A percentile compares a stretch with the other conserved stretches of the same genome.
Conservation (phyloP, 2,329 filamentous ascomycete species). For the Onygena corvina region DNA sequence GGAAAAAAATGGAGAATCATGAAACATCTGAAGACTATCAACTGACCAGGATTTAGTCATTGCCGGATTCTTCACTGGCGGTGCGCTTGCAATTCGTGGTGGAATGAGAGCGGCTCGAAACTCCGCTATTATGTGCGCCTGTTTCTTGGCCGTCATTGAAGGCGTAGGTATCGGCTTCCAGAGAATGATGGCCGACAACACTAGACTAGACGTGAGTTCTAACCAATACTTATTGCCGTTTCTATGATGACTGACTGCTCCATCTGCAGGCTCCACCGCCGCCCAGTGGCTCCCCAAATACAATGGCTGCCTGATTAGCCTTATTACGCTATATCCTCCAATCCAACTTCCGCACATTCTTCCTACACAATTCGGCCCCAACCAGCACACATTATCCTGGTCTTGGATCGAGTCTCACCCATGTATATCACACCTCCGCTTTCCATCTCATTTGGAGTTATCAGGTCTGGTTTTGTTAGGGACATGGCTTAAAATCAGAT, state of each 20-base stretch:
- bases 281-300: background rate
- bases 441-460: slow-evolving; percentile 6
- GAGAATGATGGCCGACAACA: slow-evolving; percentile 84
- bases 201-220: slow-evolving; percentile 57
- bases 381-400: background rate
- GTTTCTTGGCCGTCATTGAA: slow-evolving; percentile 90
- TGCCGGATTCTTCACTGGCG: slow-evolving; percentile 92
- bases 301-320: slow-evolving; percentile 5
- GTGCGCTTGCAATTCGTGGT: slow-evolving; percentile 79
- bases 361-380: background rate
- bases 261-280: background rate
- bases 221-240: background rate
- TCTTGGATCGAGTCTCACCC: background rate
- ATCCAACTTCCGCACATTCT: background rate
- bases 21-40: background rate
- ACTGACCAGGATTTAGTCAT: slow-evolving; percentile 46
- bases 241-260: background rate
- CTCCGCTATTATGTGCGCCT: slow-evolving; percentile 89
- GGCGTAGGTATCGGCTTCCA: slow-evolving; percentile 93
- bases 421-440: background rate
- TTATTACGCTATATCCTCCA: background rate
- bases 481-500: slow-evolving; percentile 6
- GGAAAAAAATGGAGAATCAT: background rate
- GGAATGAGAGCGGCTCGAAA: slow-evolving; percentile 87
- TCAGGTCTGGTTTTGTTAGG: slow-evolving; percentile 5